Conservation (phyloP, 2,329 filamentous ascomycete genomes). For the Cytospora mali region DNA sequence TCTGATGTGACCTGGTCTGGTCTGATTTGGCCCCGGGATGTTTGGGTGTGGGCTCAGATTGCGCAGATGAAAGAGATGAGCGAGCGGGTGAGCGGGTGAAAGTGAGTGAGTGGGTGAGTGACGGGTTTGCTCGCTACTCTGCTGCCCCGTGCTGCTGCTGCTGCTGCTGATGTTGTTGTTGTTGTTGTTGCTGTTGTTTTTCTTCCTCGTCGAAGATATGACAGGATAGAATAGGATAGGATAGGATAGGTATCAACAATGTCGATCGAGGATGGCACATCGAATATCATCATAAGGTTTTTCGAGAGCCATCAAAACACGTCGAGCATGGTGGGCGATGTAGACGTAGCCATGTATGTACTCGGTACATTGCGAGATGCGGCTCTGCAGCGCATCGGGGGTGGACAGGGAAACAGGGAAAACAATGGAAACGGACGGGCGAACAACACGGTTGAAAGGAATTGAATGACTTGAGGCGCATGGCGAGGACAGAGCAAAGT, state of each 20-base stretch:
- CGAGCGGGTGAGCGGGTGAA: too few species aligned
- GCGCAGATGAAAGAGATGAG: too few species aligned
- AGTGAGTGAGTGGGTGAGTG: too few species aligned
- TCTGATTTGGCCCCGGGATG: too few species aligned
- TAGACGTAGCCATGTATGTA: not conserved
- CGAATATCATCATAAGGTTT: not conserved
- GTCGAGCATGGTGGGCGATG: not conserved
- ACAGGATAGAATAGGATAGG: too few species aligned
- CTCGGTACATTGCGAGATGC: slow-evolving; percentile 20
- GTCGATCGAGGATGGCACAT: not conserved
- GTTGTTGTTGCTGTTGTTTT: not conserved
- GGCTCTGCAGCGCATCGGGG: slow-evolving; percentile 10
- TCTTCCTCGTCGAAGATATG: too few species aligned
- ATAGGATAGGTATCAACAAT: too few species aligned
- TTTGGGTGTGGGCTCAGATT: too few species aligned
- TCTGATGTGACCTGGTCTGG: too few species aligned
- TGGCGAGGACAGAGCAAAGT: not conserved
- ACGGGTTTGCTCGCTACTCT: too few species aligned
- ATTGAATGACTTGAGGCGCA: not conserved
- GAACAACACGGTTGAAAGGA: not conserved
- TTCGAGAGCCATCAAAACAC: not conserved
- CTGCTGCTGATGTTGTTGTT: not conserved
- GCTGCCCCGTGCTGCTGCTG: not conserved
- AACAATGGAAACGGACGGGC: not conserved
- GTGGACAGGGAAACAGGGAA: not conserved